Evolutionary conservation across 2,329 filamentous ascomycete genomes (phyloP).

Genomic region (Lecanoromycetidae sp.): DNA sequence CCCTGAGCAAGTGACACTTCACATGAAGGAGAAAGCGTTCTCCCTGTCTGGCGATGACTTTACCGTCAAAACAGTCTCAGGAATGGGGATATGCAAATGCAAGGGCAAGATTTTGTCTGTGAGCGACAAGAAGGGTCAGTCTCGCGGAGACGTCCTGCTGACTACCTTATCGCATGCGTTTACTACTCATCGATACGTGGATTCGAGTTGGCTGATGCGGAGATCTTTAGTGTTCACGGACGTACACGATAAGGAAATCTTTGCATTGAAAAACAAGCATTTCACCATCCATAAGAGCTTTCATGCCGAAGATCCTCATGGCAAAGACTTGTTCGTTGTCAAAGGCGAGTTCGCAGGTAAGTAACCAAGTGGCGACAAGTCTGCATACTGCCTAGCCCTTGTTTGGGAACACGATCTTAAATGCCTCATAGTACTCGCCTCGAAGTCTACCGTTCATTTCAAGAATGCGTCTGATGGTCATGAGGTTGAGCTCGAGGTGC

Average conservation of each 20-base stretch:
- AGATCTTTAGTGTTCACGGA: constrained; percentile 6
- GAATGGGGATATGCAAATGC: constrained; percentile 9
- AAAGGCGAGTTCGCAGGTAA: constrained; percentile 9
- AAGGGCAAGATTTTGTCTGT: constrained; percentile 13
- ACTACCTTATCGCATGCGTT: not conserved
- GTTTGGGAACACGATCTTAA: not conserved
- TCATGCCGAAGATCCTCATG: constrained; percentile 8
- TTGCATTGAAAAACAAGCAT: constrained; percentile 14
- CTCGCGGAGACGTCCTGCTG: no score
- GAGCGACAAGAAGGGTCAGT: constrained; percentile 9
- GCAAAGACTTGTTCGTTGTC: constrained; percentile 27
- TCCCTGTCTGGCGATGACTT: constrained; percentile 13
- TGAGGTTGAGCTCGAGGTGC: constrained; percentile 41
- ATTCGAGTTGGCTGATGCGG: not conserved
- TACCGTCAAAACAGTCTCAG: constrained; percentile 6
- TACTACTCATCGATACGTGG: no score
- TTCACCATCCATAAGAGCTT: constrained; percentile 12
- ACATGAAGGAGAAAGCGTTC: constrained; percentile 15
- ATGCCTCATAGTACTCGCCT: constrained; percentile 11
- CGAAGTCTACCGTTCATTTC: constrained; percentile 36
- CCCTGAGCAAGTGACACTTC: constrained; percentile 10
- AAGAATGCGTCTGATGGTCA: constrained; percentile 36
- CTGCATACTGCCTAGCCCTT: not conserved
- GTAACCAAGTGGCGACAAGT: not conserved
- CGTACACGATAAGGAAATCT: constrained; percentile 6